Base-by-base conservation (phyloP, 1,284 basidiomycete species). In the Malassezia obtusa region DNA sequence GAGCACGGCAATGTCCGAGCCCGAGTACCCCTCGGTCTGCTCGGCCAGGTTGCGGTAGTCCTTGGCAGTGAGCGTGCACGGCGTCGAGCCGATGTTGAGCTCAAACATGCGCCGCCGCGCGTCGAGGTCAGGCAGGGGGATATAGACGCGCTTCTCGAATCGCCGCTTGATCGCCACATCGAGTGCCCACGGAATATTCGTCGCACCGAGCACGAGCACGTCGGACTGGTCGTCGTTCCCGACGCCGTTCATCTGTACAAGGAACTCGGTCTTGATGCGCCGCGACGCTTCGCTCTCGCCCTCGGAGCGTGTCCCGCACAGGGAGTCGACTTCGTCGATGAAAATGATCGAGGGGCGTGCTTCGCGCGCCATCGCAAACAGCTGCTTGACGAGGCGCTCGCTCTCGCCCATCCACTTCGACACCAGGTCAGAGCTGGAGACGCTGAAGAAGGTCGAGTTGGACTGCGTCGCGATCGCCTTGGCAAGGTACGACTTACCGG, bases 371-470 rank as follows among this genome's bases (percentile, higher is more conserved):
- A 98, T 87, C 63, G 88, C 83, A 73, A 98, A 98, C 35, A 98
- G 80, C 74, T 96, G 89, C 76, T 90, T 92, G 46, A 98, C 92
- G 59, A 96, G 80, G 67, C 60, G 80, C 77, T 98, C 92, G 19
- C 87, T 91, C 77, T 98, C 92, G 62, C 92, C 92, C 79, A 96
- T 94, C 92, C 92, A 98, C 76, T 98, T 98, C 76, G 88, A 92
- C 52, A 98, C 94, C 49, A 98, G 79, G 73, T 98, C 94, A 75
- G 84, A 86, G 45, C 87, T 90, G 66, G 86, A 89, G 57, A 98
- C 89, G 64, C 86, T 89, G 78, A 94, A 98, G 80, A 98, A 98
- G 15, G 92, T 96, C 48, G 89, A 63, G 78, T 98, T 96, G 53
- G 92, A 89, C 76, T 98, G 92, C 17, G 92, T 98, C 21, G 92